phyloP scores from a whole-genome alignment of 2,329 filamentous ascomycete genomes.

The Colletotrichum theobromicola region DNA sequence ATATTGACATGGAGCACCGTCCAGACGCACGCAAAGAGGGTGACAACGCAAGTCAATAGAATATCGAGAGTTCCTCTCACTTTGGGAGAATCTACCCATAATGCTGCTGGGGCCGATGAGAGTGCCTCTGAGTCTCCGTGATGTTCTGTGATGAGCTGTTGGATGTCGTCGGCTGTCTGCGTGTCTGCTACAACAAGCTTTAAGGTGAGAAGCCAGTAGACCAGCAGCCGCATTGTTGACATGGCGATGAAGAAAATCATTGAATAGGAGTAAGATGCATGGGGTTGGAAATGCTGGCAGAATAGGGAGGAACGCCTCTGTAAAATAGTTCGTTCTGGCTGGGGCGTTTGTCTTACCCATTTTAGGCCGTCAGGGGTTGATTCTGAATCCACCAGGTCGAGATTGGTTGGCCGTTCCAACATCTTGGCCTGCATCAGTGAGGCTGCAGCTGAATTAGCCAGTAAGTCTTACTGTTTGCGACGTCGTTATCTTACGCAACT shows the following conservation, averaged over 20 bases:
- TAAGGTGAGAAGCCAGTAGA: not conserved
- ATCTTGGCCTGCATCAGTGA: not conserved
- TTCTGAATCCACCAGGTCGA: rapidly evolving
- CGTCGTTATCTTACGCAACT: not conserved
- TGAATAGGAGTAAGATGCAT: too few relatives aligned
- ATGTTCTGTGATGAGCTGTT: not conserved
- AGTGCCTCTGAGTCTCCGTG: not conserved
- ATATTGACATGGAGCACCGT: conserved; percentile 42
- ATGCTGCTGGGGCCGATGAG: not conserved
- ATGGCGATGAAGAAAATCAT: too few relatives aligned
- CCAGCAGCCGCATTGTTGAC: too few relatives aligned
- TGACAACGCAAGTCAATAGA: conserved; percentile 36
- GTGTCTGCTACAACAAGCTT: not conserved
- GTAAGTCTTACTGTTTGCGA: rapidly evolving
- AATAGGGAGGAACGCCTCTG: too few relatives aligned
- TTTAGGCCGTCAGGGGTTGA: rapidly evolving
- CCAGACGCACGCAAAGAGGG: conserved; percentile 39
- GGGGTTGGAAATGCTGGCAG: too few relatives aligned
- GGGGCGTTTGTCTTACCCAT: too few relatives aligned
- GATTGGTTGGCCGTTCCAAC: not conserved
- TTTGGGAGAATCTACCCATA: conserved; percentile 17
- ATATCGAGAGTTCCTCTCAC: conserved; percentile 35
- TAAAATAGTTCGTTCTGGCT: too few relatives aligned
- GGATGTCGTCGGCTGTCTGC: not conserved
- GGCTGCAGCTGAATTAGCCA: not conserved